Conservation (phyloP, 2,329 filamentous ascomycete species). For the Emericellopsis atlantica region DNA sequence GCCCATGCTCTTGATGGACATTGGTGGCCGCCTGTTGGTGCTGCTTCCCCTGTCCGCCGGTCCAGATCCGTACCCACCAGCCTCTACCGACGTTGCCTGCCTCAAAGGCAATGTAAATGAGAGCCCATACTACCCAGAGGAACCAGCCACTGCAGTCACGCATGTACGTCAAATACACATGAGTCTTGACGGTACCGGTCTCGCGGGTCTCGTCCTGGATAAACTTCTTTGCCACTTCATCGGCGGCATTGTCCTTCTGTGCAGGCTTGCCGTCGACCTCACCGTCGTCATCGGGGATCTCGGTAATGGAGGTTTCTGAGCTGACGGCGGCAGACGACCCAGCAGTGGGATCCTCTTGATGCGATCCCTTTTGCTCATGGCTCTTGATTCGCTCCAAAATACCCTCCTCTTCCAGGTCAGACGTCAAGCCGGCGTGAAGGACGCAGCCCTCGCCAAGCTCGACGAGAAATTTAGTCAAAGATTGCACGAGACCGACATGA, state of each 20-base stretch:
- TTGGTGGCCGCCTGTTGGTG: conserved; percentile 7
- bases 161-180: conserved; percentile 58
- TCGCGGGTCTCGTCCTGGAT: conserved; percentile 65
- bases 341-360: conserved; percentile 32
- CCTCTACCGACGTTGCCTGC: conserved; percentile 41
- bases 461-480: conserved; percentile 61
- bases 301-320: conserved; percentile 31
- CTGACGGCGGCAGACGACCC: conserved; percentile 35
- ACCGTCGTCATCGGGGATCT: conserved; percentile 13
- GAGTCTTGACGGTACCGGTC: conserved; percentile 52
- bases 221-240: conserved; percentile 48
- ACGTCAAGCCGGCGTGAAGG: conserved; percentile 49
- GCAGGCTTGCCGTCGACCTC: conserved; percentile 22
- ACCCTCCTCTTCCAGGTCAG: conserved; percentile 48
- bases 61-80: conserved; percentile 57
- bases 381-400: conserved; percentile 43
- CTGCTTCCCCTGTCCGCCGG: conserved; percentile 21
- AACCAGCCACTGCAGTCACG: conserved; percentile 49
- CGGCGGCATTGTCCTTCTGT: conserved; percentile 26
- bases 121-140: conserved; percentile 44
- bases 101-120: conserved; percentile 43
- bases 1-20: conserved; percentile 19
- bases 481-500: conserved; percentile 59
- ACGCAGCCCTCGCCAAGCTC: conserved; percentile 58
- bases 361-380: conserved; percentile 35